phyloP scores from a whole-genome alignment of 2,329 filamentous ascomycete genomes.

The Dothiorella sarmentorum region DNA sequence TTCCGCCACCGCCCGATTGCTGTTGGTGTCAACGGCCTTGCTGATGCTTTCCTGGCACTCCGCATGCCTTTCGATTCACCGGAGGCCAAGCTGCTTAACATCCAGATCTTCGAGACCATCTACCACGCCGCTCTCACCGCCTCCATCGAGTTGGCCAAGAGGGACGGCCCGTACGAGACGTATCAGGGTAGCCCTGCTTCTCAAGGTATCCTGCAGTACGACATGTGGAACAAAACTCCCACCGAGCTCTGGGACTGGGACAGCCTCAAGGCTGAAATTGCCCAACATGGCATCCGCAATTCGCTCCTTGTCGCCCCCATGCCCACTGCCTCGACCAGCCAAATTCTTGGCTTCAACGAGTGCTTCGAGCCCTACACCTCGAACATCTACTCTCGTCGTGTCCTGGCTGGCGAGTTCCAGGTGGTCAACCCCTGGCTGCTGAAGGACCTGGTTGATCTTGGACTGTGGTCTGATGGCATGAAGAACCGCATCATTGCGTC shows the following conservation, averaged over 20 bases:
- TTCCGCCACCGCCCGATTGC: conserved; percentile 95
- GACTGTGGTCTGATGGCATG: conserved; percentile 98
- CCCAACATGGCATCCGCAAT: conserved; percentile 91
- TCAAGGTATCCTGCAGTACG: conserved; percentile 92
- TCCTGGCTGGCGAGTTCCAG: conserved; percentile 97
- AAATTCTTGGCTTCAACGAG: conserved; percentile 98
- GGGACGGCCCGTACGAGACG: conserved; percentile 79
- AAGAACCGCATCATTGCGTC: conserved; percentile 99
- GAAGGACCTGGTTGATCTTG: conserved; percentile 96
- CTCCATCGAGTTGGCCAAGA: conserved; percentile 80
- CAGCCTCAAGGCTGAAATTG: conserved; percentile 81
- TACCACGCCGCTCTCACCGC: conserved; percentile 93
- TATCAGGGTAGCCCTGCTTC: conserved; percentile 94
- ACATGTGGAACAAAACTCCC: conserved; percentile 96
- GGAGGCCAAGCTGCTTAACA: conserved; percentile 90
- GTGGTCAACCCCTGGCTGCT: conserved; percentile 98
- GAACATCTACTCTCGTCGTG: conserved; percentile 98
- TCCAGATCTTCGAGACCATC: conserved; percentile 98
- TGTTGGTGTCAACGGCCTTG: conserved; percentile 94
- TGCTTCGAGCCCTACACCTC: conserved; percentile 99
- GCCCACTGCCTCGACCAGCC: conserved; percentile 95
- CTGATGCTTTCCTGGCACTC: conserved; percentile 94
- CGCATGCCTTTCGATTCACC: conserved; percentile 96
- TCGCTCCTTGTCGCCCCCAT: conserved; percentile 92
- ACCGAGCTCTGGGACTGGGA: conserved; percentile 97